Percentiles rank a stretch among this genome's conserved stretches.
Evolutionary conservation across 192 early-diverging fungal species (phyloP).

Genomic region (Hyaloraphidium curvatum): DNA sequence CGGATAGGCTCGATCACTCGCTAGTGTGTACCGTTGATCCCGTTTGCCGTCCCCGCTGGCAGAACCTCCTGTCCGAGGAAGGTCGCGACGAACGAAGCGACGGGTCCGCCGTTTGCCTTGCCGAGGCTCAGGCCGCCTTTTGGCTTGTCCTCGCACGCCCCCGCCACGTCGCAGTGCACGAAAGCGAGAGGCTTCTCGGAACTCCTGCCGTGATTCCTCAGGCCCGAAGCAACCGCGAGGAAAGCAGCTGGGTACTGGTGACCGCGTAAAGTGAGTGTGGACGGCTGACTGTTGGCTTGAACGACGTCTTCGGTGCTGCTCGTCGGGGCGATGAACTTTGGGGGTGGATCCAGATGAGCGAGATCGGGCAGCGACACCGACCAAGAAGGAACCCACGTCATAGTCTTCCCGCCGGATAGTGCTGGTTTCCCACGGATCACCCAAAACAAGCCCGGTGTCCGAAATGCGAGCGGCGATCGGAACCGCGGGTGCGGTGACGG

Average conservation of each 20-base stretch:
- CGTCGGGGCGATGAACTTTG: conserved; percentile 30
- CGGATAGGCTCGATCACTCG: too few species aligned
- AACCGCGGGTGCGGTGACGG: conserved; percentile 48
- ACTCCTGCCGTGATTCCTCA: conserved; percentile 46
- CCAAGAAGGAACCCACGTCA: conserved; percentile 9
- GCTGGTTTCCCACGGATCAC: conserved; percentile 66
- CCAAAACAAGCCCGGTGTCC: conserved; percentile 42
- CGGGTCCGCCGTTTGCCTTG: conserved; percentile 52
- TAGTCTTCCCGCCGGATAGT: conserved; percentile 64
- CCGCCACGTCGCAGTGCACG: conserved; percentile 74
- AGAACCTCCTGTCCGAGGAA: too few species aligned
- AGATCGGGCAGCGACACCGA: background rate
- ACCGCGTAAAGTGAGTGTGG: conserved; percentile 50
- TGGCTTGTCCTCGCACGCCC: conserved; percentile 43
- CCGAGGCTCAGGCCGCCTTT: conserved; percentile 44
- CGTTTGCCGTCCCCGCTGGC: too few species aligned
- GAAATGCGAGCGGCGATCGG: conserved; percentile 36
- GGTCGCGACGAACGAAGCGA: conserved; percentile 54
- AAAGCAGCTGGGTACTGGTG: conserved; percentile 79
- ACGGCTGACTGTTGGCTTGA: conserved; percentile 58
- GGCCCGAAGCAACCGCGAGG: conserved; percentile 53
- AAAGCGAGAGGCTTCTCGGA: conserved; percentile 46
- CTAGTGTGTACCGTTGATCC: too few species aligned
- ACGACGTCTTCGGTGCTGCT: conserved; percentile 59
- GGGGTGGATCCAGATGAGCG: background rate